Conservation (phyloP, 768 basidiomycete genomes). For the Lactarius quietus region DNA sequence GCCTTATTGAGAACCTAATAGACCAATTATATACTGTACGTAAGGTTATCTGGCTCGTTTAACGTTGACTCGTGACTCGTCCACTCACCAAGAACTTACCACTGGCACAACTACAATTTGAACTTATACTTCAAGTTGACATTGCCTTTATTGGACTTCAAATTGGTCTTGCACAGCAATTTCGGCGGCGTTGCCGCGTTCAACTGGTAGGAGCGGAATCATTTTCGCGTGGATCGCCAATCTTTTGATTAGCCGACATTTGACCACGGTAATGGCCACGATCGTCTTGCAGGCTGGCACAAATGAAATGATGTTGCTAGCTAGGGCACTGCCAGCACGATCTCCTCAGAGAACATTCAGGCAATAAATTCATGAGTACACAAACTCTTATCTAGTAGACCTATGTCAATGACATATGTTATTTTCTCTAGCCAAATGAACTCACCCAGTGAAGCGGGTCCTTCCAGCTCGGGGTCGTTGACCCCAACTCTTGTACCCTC, state of each 20-base stretch:
- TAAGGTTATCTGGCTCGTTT: too few species aligned
- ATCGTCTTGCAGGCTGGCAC: neutral
- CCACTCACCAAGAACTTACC: too few species aligned
- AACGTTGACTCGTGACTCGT: too few species aligned
- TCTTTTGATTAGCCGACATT: neutral
- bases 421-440: neutral
- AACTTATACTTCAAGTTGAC: too few species aligned
- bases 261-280: neutral
- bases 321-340: neutral
- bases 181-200: too few species aligned
- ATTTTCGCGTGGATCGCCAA: neutral
- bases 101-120: too few species aligned
- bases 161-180: too few species aligned
- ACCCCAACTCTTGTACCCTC: neutral
- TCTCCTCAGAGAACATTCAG: neutral
- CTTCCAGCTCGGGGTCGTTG: neutral
- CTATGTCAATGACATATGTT: too few species aligned
- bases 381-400: neutral
- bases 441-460: neutral
- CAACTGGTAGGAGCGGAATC: too few species aligned
- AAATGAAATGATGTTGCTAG: neutral
- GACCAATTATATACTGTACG: too few species aligned
- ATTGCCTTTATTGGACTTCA: too few species aligned
- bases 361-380: conserved; percentile 1
- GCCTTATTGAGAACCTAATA: too few species aligned